Evolutionary conservation across 2,329 filamentous ascomycete genomes (phyloP).

Genomic region (Fusarium annulatum): DNA sequence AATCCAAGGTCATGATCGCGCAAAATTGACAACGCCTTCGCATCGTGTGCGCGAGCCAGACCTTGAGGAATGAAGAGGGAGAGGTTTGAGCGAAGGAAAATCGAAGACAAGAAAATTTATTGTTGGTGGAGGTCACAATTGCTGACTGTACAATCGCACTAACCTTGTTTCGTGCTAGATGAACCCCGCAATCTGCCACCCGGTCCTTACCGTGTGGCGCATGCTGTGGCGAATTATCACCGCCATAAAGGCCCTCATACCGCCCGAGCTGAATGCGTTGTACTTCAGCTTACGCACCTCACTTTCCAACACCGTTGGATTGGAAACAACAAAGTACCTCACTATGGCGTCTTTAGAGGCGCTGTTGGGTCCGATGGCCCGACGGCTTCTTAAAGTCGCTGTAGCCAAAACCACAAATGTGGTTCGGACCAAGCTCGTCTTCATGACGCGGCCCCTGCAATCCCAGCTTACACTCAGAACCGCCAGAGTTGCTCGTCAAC

Average conservation of each 20-base stretch:
- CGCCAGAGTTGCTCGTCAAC: constrained; percentile 57
- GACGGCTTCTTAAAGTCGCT: constrained; percentile 65
- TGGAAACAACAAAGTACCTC: constrained; percentile 41
- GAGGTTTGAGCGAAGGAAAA: constrained; percentile 21
- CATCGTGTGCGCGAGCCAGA: constrained; percentile 35
- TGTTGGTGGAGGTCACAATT: constrained; percentile 38
- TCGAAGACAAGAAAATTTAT: constrained; percentile 42
- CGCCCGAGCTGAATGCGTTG: constrained; percentile 15
- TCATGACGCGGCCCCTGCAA: constrained; percentile 58
- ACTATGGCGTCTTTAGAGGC: constrained; percentile 67
- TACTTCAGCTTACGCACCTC: constrained; percentile 34
- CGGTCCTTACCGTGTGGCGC: constrained; percentile 49
- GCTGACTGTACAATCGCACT: constrained; percentile 43
- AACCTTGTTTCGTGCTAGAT: constrained; percentile 33
- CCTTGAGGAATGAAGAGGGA: constrained; percentile 39
- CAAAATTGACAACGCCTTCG: constrained; percentile 37
- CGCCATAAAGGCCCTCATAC: constrained; percentile 42
- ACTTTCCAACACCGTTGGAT: constrained; percentile 36
- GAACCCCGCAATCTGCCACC: constrained; percentile 40
- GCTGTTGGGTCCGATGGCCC: constrained; percentile 67
- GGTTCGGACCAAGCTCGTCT: constrained; percentile 62
- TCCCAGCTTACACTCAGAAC: constrained; percentile 57
- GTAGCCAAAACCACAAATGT: constrained; percentile 62
- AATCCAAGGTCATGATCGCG: constrained; percentile 21
- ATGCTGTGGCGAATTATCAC: constrained; percentile 46